A percentile compares a stretch with the other conserved stretches of the same genome.
Conservation (phyloP, 208 protist species). For the Leishmania amazonensis region DNA sequence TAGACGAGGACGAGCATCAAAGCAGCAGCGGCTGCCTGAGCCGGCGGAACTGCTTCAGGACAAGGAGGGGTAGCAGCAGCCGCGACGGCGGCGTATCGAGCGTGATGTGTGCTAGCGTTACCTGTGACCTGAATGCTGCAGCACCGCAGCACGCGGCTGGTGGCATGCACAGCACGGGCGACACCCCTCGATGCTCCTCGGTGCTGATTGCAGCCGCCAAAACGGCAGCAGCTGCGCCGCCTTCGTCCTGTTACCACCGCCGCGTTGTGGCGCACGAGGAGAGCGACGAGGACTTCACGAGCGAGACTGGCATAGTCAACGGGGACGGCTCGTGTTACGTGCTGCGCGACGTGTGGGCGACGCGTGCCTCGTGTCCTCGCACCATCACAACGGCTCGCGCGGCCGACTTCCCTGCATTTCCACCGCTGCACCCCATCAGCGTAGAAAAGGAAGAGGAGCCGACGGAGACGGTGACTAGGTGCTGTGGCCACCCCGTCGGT, state of each 20-base stretch:
- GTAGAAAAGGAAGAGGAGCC: constrained; percentile 11
- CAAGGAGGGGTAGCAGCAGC: neutral
- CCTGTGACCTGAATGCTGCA: neutral
- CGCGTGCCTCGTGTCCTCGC: constrained; percentile 20
- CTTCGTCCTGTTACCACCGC: neutral
- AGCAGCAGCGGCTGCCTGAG: neutral
- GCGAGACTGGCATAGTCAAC: neutral
- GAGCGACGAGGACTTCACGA: neutral
- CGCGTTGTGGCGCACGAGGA: neutral
- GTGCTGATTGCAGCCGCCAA: neutral
- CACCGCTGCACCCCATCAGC: constrained; percentile 26
- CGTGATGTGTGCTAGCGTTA: neutral
- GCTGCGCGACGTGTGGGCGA: constrained; percentile 29
- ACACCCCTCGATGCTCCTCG: neutral
- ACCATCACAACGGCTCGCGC: constrained; percentile 6
- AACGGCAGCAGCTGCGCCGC: neutral
- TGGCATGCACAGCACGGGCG: neutral
- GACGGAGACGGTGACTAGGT: neutral
- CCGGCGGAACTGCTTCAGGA: constrained; percentile 9
- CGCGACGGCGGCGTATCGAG: neutral
- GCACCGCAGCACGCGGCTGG: neutral
- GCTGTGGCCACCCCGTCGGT: neutral
- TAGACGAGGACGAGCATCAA: constrained; percentile 29
- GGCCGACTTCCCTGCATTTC: constrained; percentile 22
- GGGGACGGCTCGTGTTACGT: neutral